Evolutionary conservation across 306 rosid species (phyloP), one percentile per base, ranked within the genome.

Genomic region (Prinsepia uniflora): DNA sequence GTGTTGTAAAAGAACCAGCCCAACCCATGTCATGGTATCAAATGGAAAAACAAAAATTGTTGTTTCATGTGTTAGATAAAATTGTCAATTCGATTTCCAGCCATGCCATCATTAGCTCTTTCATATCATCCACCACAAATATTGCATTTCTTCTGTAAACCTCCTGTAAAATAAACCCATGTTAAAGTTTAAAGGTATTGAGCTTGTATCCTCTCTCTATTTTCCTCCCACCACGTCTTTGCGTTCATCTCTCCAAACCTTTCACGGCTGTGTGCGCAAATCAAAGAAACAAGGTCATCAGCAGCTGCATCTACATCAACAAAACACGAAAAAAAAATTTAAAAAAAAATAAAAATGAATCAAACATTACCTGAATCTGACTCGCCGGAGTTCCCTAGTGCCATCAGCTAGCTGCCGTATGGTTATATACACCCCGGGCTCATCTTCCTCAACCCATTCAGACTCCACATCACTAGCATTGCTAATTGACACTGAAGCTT

Each of bases 371-470:
- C 97, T 94, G 87, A 94, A 94, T 74, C 91, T 78, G 72, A 94
- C 89, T 64, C 99, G 97, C 17, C 96, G 89, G 58, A 94, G 91
- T 79, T 87, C 96, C 79, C 84, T 85, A 1, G 83, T 89, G 52
- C 99, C 99, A 72, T 91, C 96, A 18, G 90, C 84, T 22, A 80
- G 82, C 75, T 82, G 95, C 61, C 91, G 76, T 72, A 94, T 89
- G 0, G 99, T 94, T 24, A 94, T 81, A 71, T 83, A 91, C 1
- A 94, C 96, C 4, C 99, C 99, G 13, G 97, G 92, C 47, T 89
- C 92, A 67, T 91, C 99, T 79, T 91, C 84, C 77, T 86, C 95
- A 1, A 94, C 78, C 99, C 97, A 94, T 44, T 94, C 97, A 1
- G 95, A 43, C 70, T 87, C 97, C 62, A 84, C 42, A 7, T 86